Percentiles rank a stretch among this genome's conserved stretches.
These are phyloP conservation scores for Madurella mycetomatis DNA, from an alignment of 2,329 filamentous ascomycete genomes.

Conservation along the genomic window DNA sequence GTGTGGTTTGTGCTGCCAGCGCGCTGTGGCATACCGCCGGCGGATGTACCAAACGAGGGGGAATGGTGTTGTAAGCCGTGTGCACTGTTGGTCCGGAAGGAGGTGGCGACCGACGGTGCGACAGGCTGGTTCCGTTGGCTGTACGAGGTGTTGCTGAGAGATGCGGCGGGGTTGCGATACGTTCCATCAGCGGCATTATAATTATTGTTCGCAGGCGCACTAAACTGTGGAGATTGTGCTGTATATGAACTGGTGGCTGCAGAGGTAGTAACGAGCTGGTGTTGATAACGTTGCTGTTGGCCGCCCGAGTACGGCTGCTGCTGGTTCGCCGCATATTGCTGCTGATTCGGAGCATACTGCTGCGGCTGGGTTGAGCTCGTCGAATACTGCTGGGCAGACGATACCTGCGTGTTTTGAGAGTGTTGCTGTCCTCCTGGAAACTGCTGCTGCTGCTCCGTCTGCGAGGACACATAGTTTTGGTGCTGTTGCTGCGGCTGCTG, in stretches of 20 bases:
- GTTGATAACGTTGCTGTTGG: constrained; percentile 28
- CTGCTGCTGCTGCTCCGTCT: constrained; percentile 23
- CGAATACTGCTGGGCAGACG: constrained; percentile 21
- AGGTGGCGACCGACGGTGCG: constrained; percentile 14
- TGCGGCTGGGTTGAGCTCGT: constrained; percentile 18
- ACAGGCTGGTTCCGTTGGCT: constrained; percentile 23
- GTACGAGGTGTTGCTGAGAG: constrained; percentile 22
- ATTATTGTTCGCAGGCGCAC: constrained; percentile 19
- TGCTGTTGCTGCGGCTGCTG: constrained; percentile 16
- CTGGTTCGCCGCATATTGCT: constrained; percentile 21
- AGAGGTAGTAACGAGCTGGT: constrained; percentile 23
- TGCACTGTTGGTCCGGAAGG: constrained; percentile 19
- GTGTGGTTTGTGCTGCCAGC: constrained; percentile 17
- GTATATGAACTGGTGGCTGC: constrained; percentile 23
- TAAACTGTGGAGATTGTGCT: constrained; percentile 27
- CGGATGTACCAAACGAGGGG: constrained; percentile 13
- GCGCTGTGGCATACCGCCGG: constrained; percentile 17
- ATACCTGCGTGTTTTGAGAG: constrained; percentile 8
- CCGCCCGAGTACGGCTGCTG: constrained; percentile 17
- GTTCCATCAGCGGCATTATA: constrained; percentile 23
- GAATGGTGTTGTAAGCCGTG: constrained; percentile 23
- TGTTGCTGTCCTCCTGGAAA: constrained; percentile 17
- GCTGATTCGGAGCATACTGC: constrained; percentile 21
- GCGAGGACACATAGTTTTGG: constrained; percentile 18
- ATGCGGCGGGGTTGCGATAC: constrained; percentile 23